Evolutionary conservation across 768 basidiomycete genomes (phyloP).

Genomic region (Dioszegia hungarica): DNA sequence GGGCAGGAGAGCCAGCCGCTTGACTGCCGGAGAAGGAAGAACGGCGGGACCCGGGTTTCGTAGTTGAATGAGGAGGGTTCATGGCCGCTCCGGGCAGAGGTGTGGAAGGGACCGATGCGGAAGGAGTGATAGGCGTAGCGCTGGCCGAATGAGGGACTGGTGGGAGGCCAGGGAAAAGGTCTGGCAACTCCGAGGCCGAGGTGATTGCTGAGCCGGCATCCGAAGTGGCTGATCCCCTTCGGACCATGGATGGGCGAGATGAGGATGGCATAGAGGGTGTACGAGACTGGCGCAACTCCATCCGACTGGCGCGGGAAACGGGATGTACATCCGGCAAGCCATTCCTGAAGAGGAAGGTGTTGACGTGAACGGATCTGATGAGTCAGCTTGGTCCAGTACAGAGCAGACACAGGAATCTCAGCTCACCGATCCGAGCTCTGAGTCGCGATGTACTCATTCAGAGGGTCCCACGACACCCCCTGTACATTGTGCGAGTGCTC

Average conservation of each 20-base stretch:
- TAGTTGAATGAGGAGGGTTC: constrained; percentile 40
- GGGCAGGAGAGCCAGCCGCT: constrained; percentile 39
- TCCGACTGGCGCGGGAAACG: constrained; percentile 75
- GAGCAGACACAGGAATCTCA: not conserved
- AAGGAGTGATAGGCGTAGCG: constrained; percentile 46
- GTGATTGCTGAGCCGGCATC: constrained; percentile 65
- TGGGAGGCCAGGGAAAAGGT: constrained; percentile 48
- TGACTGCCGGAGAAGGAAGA: constrained; percentile 46
- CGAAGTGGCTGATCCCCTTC: constrained; percentile 69
- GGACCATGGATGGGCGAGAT: constrained; percentile 53
- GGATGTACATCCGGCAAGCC: constrained; percentile 86
- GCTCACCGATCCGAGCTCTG: constrained; percentile 81
- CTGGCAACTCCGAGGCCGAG: constrained; percentile 57
- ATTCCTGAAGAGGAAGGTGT: constrained; percentile 71
- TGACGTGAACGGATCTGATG: constrained; percentile 77
- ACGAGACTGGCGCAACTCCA: constrained; percentile 48
- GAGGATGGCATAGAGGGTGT: constrained; percentile 44
- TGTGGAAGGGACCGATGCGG: constrained; percentile 40
- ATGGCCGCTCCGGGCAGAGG: constrained; percentile 31
- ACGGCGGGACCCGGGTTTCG: constrained; percentile 37
- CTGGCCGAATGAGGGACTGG: constrained; percentile 37
- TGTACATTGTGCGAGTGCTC: constrained; percentile 97
- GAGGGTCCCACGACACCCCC: constrained; percentile 97
- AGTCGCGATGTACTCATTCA: constrained; percentile 95
- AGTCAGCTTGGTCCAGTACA: not conserved